These are phyloP conservation scores for Pouteria glomerata DNA, from an alignment of 148 eudicot genomes.

Conservation along the genomic window DNA sequence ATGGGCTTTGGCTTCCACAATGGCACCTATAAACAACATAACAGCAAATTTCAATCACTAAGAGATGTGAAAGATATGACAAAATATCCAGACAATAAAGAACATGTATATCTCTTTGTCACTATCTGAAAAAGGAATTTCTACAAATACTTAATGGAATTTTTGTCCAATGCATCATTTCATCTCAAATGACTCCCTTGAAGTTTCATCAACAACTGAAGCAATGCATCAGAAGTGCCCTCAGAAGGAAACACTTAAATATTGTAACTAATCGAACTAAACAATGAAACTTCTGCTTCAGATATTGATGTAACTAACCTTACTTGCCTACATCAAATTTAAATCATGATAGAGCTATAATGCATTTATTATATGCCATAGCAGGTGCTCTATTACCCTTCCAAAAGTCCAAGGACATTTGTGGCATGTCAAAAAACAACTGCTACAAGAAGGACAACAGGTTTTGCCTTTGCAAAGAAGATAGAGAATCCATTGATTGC, in stretches of 20 bases:
- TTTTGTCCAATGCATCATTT: no score
- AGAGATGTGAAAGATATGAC: no score
- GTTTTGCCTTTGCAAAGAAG: no score
- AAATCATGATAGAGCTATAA: no score
- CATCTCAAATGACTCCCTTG: background rate
- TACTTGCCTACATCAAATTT: background rate
- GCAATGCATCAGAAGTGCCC: constrained; percentile 7
- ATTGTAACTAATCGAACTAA: background rate
- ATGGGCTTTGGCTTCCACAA: constrained; percentile 79
- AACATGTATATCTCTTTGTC: no score
- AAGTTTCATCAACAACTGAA: background rate
- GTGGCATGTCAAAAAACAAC: background rate
- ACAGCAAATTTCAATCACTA: background rate
- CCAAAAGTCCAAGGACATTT: background rate
- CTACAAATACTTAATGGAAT: no score
- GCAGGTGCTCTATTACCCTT: no score
- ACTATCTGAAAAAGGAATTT: no score
- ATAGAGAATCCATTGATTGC: no score
- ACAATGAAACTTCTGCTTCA: background rate
- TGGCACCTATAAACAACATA: constrained; percentile 50
- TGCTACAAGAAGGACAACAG: background rate
- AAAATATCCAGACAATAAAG: no score
- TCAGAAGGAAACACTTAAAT: background rate
- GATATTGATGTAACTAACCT: background rate
- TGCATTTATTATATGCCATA: no score